phyloP scores from a whole-genome alignment of 192 early-diverging fungal species.

The Geranomyces michiganensis region DNA sequence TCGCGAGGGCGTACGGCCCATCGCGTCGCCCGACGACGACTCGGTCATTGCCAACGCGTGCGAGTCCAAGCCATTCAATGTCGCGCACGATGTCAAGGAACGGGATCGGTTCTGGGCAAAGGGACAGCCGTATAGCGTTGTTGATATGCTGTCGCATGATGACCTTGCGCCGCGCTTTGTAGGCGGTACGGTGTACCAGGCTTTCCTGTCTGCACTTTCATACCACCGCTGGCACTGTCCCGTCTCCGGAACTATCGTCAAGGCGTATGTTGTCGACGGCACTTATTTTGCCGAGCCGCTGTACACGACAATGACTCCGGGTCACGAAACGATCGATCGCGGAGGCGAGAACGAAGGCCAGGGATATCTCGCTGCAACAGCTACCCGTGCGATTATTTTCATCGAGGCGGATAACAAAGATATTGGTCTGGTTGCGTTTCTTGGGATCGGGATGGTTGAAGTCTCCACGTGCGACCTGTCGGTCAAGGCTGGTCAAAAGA shows the following conservation, averaged over 20 bases:
- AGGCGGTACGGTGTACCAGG: slow-evolving; percentile 30
- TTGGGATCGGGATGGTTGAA: slow-evolving; percentile 31
- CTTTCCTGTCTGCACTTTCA: slow-evolving; percentile 20
- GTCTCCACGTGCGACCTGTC: slow-evolving; percentile 26
- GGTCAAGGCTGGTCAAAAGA: slow-evolving; percentile 28
- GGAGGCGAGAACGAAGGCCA: slow-evolving; percentile 9
- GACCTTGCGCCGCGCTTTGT: slow-evolving; percentile 7
- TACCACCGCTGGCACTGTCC: slow-evolving; percentile 27
- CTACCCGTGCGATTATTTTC: slow-evolving; percentile 26
- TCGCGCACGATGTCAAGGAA: neutral
- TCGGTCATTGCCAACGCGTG: slow-evolving; percentile 24
- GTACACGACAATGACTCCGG: neutral
- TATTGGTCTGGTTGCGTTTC: slow-evolving; percentile 25
- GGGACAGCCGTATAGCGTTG: slow-evolving; percentile 25
- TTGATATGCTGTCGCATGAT: slow-evolving; percentile 29
- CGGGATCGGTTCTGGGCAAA: slow-evolving; percentile 31
- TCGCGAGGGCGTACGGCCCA: slow-evolving; percentile 17
- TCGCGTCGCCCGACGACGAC: slow-evolving; percentile 29
- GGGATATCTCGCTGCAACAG: slow-evolving; percentile 20
- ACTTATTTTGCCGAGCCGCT: slow-evolving; percentile 29
- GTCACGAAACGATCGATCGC: slow-evolving; percentile 6
- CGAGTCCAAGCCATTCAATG: slow-evolving; percentile 23
- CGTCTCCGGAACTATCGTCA: slow-evolving; percentile 22
- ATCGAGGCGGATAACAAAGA: slow-evolving; percentile 28
- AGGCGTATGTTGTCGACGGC: slow-evolving; percentile 26